phyloP scores from a whole-genome alignment of 2,329 filamentous ascomycete species.

The Penicillium thymicola region DNA sequence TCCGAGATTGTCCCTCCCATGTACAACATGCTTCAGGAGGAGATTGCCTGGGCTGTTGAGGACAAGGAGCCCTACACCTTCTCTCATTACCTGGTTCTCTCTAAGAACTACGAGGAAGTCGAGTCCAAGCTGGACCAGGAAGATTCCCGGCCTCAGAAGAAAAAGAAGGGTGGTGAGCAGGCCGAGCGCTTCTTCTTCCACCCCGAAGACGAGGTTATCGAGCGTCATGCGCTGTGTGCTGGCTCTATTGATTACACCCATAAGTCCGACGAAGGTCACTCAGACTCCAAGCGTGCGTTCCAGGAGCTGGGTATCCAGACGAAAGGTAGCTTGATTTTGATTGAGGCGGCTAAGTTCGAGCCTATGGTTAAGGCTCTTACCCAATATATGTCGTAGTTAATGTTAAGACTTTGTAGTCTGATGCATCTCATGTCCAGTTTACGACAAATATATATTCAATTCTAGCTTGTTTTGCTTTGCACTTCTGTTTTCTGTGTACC shows the following conservation, averaged over 20 bases:
- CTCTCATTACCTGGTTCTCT: constrained; percentile 86
- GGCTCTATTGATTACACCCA: constrained; percentile 76
- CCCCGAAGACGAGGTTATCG: constrained; percentile 86
- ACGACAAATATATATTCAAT: constrained; percentile 16
- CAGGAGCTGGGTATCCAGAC: constrained; percentile 88
- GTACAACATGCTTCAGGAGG: constrained; percentile 90
- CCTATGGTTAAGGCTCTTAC: constrained; percentile 71
- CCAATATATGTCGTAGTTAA: constrained; percentile 59
- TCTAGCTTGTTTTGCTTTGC: constrained; percentile 4
- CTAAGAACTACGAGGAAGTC: constrained; percentile 89
- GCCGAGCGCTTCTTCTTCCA: constrained; percentile 83
- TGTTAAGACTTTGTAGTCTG: constrained; percentile 5
- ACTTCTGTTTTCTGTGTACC: not conserved
- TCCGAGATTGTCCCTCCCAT: constrained; percentile 86
- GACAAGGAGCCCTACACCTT: constrained; percentile 92
- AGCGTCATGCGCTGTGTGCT: constrained; percentile 68
- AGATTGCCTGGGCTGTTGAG: constrained; percentile 82
- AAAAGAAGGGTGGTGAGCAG: constrained; percentile 53
- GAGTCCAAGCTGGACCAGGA: constrained; percentile 73
- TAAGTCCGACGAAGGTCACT: constrained; percentile 69
- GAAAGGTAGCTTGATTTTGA: constrained; percentile 78
- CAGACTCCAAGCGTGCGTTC: constrained; percentile 91
- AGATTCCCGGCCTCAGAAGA: constrained; percentile 60
- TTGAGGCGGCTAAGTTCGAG: constrained; percentile 75
- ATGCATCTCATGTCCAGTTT: constrained; percentile 20